Conservation (phyloP, 768 basidiomycete species). For the Paxillus rubicundulus region DNA sequence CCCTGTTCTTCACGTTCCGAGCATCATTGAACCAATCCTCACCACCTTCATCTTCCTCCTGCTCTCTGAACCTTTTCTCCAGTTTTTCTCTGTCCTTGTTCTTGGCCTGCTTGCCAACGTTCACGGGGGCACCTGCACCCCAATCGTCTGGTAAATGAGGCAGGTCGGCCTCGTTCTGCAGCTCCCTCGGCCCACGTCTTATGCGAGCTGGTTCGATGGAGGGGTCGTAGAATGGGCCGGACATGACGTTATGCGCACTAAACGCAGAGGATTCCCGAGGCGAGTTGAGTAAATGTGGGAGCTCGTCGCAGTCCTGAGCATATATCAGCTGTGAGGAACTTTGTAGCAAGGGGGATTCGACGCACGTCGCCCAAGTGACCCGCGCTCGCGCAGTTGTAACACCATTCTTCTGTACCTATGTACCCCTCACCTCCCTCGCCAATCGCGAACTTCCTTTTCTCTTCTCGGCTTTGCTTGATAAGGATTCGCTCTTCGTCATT, state of each 20-base stretch:
- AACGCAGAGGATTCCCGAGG: slow-evolving; percentile 66
- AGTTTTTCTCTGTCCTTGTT: slow-evolving; percentile 57
- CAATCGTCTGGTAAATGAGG: slow-evolving; percentile 40
- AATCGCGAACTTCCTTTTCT: slow-evolving; percentile 47
- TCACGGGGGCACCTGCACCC: slow-evolving; percentile 46
- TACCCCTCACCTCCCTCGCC: slow-evolving; percentile 79
- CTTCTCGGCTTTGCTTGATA: slow-evolving; percentile 46
- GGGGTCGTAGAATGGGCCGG: slow-evolving; percentile 65
- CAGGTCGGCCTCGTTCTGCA: slow-evolving; percentile 22
- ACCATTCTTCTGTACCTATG: slow-evolving; percentile 72
- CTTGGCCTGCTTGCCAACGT: slow-evolving; percentile 66
- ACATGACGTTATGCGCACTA: slow-evolving; percentile 54
- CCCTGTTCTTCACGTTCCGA: slow-evolving; percentile 30
- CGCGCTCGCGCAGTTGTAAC: slow-evolving; percentile 71
- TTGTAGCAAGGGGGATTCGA: slow-evolving; percentile 5
- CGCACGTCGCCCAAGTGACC: slow-evolving; percentile 83
- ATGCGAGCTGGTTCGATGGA: slow-evolving; percentile 30
- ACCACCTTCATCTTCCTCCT: slow-evolving; percentile 55
- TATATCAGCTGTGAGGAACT: not conserved
- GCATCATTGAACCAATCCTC: slow-evolving; percentile 62
- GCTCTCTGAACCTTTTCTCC: slow-evolving; percentile 47
- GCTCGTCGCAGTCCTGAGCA: slow-evolving; percentile 59
- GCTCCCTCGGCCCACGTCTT: slow-evolving; percentile 40
- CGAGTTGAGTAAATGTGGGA: slow-evolving; percentile 37
- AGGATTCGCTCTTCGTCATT: slow-evolving; percentile 47